Conservation (phyloP, 2,329 filamentous ascomycete species). For the Cladophialophora bantiana region DNA sequence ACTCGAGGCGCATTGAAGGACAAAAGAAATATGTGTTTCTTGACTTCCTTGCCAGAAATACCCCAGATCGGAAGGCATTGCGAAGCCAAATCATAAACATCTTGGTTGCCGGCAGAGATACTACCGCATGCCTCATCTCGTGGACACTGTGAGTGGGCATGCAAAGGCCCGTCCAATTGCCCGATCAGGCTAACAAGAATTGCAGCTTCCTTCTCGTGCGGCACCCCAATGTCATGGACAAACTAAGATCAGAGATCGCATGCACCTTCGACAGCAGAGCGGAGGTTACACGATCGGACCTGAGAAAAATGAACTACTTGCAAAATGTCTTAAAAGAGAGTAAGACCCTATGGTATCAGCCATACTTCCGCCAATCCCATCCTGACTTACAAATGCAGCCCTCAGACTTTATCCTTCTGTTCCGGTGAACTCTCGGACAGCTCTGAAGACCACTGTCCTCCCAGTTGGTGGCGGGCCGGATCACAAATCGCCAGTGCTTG, state of each 20-base stretch:
- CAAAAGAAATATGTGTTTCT: constrained; percentile 8
- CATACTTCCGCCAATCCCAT: too few relatives aligned
- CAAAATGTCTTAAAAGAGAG: constrained; percentile 53
- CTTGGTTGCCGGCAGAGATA: constrained; percentile 2
- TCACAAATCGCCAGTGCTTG: constrained; percentile 41
- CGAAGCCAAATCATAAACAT: constrained; percentile 43
- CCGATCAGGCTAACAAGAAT: too few relatives aligned
- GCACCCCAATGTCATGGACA: too few relatives aligned
- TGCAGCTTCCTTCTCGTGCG: too few relatives aligned
- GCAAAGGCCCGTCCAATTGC: too few relatives aligned
- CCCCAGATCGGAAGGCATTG: background rate
- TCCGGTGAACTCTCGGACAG: constrained; percentile 41
- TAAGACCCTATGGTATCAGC: background rate
- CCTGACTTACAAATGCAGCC: constrained; percentile 63
- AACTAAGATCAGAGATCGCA: too few relatives aligned
- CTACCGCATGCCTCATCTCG: background rate
- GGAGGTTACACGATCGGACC: too few relatives aligned
- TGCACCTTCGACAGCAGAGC: too few relatives aligned
- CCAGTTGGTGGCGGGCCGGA: constrained; percentile 45
- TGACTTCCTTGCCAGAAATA: background rate
- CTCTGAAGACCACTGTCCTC: constrained; percentile 41
- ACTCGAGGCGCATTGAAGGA: background rate
- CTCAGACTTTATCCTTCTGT: constrained; percentile 48
- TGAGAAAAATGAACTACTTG: too few relatives aligned
- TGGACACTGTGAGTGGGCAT: background rate